These are phyloP conservation scores for Catharanthus roseus DNA, from an alignment of 257 asterid species.

Conservation along the genomic window DNA sequence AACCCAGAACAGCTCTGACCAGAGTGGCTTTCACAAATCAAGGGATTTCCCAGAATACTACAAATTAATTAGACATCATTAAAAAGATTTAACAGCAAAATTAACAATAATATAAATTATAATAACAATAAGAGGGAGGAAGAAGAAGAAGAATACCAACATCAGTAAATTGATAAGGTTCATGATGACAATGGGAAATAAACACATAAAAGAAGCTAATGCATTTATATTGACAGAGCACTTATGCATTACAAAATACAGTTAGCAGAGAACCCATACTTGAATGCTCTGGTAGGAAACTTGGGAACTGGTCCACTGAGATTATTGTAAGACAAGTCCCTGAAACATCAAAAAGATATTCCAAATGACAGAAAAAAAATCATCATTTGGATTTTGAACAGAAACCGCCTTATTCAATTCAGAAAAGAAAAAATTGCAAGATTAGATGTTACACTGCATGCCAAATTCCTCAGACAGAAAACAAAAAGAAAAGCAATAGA, in stretches of 20 bases:
- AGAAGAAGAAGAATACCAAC: background rate
- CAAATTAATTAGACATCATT: background rate
- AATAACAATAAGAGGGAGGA: background rate
- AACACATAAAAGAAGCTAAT: background rate
- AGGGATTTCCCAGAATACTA: slow-evolving; percentile 78
- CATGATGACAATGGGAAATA: background rate
- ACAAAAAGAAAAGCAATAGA: slow-evolving; percentile 10
- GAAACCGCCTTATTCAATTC: slow-evolving; percentile 17
- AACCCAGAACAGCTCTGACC: slow-evolving; percentile 60
- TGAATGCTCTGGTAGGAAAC: slow-evolving; percentile 74
- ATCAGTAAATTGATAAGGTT: background rate
- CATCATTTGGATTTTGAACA: slow-evolving; percentile 23
- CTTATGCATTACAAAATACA: slow-evolving; percentile 3
- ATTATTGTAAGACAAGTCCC: slow-evolving; percentile 97
- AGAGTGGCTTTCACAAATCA: slow-evolving; percentile 68
- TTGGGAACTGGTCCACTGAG: slow-evolving; percentile 82
- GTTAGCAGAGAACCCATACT: slow-evolving; percentile 38
- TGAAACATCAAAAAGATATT: slow-evolving; percentile 28
- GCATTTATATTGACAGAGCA: background rate
- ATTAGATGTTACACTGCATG: background rate
- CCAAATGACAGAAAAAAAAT: slow-evolving; percentile 11
- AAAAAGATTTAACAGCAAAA: background rate
- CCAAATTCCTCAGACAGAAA: slow-evolving; percentile 1
- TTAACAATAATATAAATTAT: background rate
- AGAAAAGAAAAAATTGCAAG: slow-evolving; percentile 3